A percentile compares a stretch with the other conserved stretches of the same genome.
Evolutionary conservation across 2,329 filamentous ascomycete species (phyloP).

Genomic region (Pseudogymnoascus sp.): DNA sequence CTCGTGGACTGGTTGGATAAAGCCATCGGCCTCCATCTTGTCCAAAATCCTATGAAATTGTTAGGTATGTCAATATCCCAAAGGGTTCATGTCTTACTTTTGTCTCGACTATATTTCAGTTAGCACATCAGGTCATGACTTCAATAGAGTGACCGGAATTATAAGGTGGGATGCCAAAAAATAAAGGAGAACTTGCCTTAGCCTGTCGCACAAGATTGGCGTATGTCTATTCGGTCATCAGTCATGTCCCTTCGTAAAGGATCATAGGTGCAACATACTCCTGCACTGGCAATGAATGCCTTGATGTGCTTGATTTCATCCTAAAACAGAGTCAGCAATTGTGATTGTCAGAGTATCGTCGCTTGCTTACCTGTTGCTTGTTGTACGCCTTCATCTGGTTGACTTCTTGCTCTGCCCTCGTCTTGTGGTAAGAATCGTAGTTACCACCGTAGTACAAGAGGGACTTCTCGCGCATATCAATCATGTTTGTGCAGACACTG

Average conservation of each 20-base stretch:
- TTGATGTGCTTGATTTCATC: conserved; percentile 99
- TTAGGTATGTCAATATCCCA: not conserved
- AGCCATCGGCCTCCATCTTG: conserved; percentile 99
- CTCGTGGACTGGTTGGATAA: conserved; percentile 80
- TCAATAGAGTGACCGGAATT: not conserved
- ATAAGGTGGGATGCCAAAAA: not conserved
- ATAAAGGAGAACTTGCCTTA: conserved; percentile 40
- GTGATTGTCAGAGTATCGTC: not conserved
- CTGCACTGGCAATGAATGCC: conserved; percentile 98
- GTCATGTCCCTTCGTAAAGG: not conserved
- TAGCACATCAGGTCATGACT: not conserved
- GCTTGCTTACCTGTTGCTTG: conserved; percentile 64
- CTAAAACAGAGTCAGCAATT: conserved; percentile 13
- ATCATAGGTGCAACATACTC: conserved; percentile 36
- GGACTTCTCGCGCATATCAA: conserved; percentile 87
- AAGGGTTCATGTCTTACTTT: conserved; percentile 40
- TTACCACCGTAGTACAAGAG: conserved; percentile 99
- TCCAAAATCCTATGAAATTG: conserved; percentile 62
- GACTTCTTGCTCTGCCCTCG: conserved; percentile 82
- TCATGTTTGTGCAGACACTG: conserved; percentile 92
- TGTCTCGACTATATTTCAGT: conserved; percentile 58
- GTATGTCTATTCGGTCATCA: conserved; percentile 51
- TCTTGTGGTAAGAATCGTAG: conserved; percentile 98
- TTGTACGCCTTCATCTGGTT: conserved; percentile 99
- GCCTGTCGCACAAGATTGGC: conserved; percentile 98